phyloP scores from a whole-genome alignment of 106 monocot genomes.

The Platanthera guangdongensis region DNA sequence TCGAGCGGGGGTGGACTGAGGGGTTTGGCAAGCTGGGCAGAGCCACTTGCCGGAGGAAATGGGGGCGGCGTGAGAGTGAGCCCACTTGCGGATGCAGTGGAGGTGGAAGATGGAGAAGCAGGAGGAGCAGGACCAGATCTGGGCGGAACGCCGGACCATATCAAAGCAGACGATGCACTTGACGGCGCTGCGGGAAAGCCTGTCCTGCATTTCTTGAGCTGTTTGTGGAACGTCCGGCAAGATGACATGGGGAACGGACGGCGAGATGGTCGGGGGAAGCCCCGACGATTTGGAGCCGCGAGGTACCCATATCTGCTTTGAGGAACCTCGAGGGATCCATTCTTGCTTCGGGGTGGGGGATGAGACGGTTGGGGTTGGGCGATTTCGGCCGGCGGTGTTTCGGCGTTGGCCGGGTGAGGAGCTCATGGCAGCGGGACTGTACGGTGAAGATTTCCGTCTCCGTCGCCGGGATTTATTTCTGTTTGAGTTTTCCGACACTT shows the following conservation, averaged over 20 bases:
- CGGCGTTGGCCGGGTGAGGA: neutral
- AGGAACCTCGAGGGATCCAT: conserved; percentile 14
- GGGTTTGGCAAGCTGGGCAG: conserved; percentile 87
- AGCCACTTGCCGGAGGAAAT: conserved; percentile 41
- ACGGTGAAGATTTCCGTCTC: neutral
- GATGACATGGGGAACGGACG: conserved; percentile 40
- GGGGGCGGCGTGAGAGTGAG: conserved; percentile 54
- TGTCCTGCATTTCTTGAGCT: conserved; percentile 90
- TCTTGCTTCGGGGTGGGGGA: neutral
- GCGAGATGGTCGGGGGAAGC: neutral
- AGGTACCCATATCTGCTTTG: neutral
- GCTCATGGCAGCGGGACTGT: conserved; percentile 1
- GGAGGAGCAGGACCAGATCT: conserved; percentile 80
- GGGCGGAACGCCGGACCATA: conserved; percentile 65
- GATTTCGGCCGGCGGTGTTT: neutral
- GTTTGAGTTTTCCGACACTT: too few species aligned
- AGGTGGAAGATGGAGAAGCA: conserved; percentile 96
- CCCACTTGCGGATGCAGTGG: conserved; percentile 88
- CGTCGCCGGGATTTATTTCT: neutral
- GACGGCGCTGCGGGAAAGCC: conserved; percentile 61
- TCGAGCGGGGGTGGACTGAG: conserved; percentile 34
- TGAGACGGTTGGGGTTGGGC: neutral
- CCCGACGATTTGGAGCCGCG: conserved; percentile 12
- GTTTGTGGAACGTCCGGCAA: conserved; percentile 41
- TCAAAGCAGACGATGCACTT: conserved; percentile 99